Evolutionary conservation across 2,329 filamentous ascomycete species (phyloP).

Genomic region (Niveomyces coronatus): DNA sequence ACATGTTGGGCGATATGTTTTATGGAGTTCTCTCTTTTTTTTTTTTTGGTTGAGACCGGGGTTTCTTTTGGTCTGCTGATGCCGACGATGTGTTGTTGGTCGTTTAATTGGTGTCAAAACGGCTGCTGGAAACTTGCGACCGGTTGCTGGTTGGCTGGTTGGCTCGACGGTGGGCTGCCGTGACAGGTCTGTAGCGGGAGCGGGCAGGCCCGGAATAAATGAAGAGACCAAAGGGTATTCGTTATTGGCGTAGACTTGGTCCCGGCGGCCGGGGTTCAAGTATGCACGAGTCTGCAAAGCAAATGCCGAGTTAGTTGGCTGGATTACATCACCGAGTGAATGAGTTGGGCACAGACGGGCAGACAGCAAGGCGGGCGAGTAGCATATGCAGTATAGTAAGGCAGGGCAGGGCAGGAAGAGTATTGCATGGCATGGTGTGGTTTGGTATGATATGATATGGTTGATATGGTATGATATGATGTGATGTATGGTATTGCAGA

Average conservation of each 20-base stretch:
- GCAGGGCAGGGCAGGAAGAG: too few species aligned
- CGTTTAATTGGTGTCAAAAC: neutral
- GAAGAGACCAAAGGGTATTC: conserved; percentile 1
- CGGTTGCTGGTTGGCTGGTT: conserved; percentile 1
- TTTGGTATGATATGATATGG: too few species aligned
- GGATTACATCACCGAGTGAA: conserved; percentile 3
- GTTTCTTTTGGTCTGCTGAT: too few species aligned
- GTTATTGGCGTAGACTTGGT: neutral
- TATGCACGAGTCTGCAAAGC: conserved; percentile 2
- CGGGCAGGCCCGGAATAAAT: conserved; percentile 7
- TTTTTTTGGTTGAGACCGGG: too few species aligned
- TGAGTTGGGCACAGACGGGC: conserved; percentile 3
- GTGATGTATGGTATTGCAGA: too few species aligned
- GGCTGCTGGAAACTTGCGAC: neutral
- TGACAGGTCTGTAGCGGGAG: conserved; percentile 10
- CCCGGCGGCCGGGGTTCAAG: neutral
- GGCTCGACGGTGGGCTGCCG: too few species aligned
- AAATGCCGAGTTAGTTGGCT: conserved; percentile 5
- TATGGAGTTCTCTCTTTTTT: too few species aligned
- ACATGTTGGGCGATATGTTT: conserved; percentile 49
- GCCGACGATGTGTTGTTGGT: conserved; percentile 31
- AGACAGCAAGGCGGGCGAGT: neutral
- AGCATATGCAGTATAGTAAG: neutral
- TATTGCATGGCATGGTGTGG: too few species aligned
- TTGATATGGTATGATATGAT: too few species aligned